A percentile compares a stretch with the other conserved stretches of the same genome.
Conservation (phyloP, 768 basidiomycete genomes). For the Clavaria fumosa region DNA sequence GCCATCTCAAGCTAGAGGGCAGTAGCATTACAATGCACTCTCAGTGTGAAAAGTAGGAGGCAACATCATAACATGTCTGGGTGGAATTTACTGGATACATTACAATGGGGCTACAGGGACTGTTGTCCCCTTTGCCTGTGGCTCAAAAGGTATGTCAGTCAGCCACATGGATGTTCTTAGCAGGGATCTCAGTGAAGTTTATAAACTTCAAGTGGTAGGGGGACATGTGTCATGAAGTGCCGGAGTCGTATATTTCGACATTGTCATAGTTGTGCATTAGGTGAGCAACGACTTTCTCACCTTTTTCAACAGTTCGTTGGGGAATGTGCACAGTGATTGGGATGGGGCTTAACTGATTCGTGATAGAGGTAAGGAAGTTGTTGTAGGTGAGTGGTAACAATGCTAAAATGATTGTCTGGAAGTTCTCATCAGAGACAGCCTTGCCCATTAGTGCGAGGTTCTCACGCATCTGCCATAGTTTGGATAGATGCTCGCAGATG, state of each 20-base stretch:
- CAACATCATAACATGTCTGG: too few species aligned
- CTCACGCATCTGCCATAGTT: conserved; percentile 17
- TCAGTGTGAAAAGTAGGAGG: too few species aligned
- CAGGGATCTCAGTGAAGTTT: conserved; percentile 15
- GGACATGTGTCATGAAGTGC: conserved; percentile 22
- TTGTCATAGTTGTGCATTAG: conserved; percentile 7
- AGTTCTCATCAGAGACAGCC: conserved; percentile 17
- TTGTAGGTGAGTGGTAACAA: conserved; percentile 23
- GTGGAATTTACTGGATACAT: too few species aligned
- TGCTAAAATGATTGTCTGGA: conserved; percentile 22
- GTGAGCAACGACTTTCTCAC: neutral
- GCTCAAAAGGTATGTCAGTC: conserved; percentile 18
- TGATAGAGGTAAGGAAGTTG: conserved; percentile 15
- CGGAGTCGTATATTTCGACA: conserved; percentile 22
- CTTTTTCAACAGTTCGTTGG: neutral
- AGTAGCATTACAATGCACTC: too few species aligned
- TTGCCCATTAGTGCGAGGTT: conserved; percentile 21
- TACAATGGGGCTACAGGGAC: too few species aligned
- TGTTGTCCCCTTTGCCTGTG: conserved; percentile 19
- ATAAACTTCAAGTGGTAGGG: conserved; percentile 18
- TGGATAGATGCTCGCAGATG: conserved; percentile 18
- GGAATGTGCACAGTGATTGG: neutral
- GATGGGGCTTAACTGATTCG: neutral
- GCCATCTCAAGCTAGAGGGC: too few species aligned
- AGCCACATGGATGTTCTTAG: conserved; percentile 18